Evolutionary conservation across 2,329 filamentous ascomycete species (phyloP), one percentile per base, ranked within the genome.

Genomic region (Monosporascus sp.): DNA sequence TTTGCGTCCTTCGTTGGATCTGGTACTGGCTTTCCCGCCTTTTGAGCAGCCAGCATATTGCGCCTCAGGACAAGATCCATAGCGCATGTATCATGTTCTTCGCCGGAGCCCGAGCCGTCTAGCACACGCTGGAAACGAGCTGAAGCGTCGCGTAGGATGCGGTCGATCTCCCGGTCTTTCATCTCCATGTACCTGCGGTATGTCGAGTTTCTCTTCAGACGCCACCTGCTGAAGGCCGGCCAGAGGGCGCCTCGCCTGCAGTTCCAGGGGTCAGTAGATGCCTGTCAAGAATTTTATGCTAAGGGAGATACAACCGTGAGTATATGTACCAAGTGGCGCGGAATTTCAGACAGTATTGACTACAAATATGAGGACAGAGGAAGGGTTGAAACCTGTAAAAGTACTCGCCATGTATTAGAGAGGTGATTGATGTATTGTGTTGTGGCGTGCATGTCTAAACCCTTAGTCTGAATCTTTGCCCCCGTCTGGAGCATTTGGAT

Each of bases 61-160:
- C 69, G 63, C 9, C 65, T 59, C 5, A 74, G 59, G 3, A 74
- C 63, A 9, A 70, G 58, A 44, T 74, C 72, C 37, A 71, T 60
- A 2, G 66, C 70, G 31, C 64, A 70, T 15, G 61, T 61, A 15
- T 67, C 59, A 20, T 62, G 56, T 18, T 66, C 64, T 5, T 68
- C 65, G 14, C 60, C 58, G 2, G 60, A 58, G 14, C 57, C 54
- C 7, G 61, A 53, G 7, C 54, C 54, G 7, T 55, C 52, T 26
- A 58, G 51, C 6, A 63, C 9, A 7, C 52, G 48, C 37, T 61
- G 45, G 46, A 63, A 60, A 2, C 60, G 56, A 24, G 57, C 58
- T 3, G 58, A 55, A 3, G 65, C 61, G 8, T 48, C 55, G 8
- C 52, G 51, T 40, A 66, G 58, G 7, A 65, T 58, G 9, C 56